Evolutionary conservation across 768 basidiomycete species (phyloP), one percentile per base, ranked within the genome.

Genomic region (Auriculariales sp.): DNA sequence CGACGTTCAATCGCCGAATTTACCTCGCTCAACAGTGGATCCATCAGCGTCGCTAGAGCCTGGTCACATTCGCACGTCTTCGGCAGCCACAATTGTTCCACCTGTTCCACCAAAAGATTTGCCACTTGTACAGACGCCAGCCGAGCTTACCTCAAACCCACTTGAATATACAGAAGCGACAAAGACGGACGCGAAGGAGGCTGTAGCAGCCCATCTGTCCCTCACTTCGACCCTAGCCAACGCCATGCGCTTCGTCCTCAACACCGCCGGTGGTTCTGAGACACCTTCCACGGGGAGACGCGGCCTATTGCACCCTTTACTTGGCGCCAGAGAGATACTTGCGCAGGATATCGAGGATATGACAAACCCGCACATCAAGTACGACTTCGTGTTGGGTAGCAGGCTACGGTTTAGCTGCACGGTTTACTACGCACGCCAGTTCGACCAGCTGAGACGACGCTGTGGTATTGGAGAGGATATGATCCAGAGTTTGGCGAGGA

Each of bases 361-460:
- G n/a, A n/a, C 19, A 12, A 74, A 75, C 19, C 86, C 87, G 2
- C 87, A 91, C 60, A 78, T 89, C 68, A 83, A 83, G 62, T 85
- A 87, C 53, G 81, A 85, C 52, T 85, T 81, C 75, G 81, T 80
- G 2, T 68, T 87, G 46, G 82, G 84, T 32, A 81, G 81, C 59
- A 69, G 77, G 52, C 65, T 85, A 50, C 81, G 78, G 64, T 79
- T 88, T 58, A 81, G 78, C 59, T 89, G 85, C 59, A 89, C 81
- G 14, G 80, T 82, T 11, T 89, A 87, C 61, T 88, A 83, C 59
- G 85, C 87, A 29, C 77, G 76, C 52, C 82, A 88, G 60, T 91
- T 91, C 59, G 83, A 86, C 57, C 58, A 65, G 24, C 65, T 89
- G 19, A 63, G 86, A 36, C 65, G 68, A 54, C 63, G 79, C 53